Conservation (phyloP, 768 basidiomycete genomes). For the Rhodotorula graminis region DNA sequence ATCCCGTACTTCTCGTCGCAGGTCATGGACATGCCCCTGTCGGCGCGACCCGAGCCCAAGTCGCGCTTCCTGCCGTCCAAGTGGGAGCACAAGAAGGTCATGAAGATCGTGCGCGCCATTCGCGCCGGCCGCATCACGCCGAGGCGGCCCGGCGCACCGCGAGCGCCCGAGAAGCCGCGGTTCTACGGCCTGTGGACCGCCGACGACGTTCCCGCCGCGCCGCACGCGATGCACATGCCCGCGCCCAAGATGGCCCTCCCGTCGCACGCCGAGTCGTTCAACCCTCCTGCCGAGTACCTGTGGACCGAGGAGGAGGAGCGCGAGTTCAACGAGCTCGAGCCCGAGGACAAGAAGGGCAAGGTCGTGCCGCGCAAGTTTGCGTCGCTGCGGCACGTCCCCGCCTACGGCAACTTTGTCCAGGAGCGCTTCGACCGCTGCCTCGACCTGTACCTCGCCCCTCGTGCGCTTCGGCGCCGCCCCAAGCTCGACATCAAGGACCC, state of each 20-base stretch:
- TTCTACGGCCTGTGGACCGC: constrained; percentile 84
- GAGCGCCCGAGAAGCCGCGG: constrained; percentile 57
- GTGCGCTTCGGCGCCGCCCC: constrained; percentile 64
- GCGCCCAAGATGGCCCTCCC: constrained; percentile 88
- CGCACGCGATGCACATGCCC: constrained; percentile 79
- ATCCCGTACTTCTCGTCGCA: constrained; percentile 97
- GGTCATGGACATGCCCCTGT: constrained; percentile 85
- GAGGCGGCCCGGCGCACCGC: constrained; percentile 68
- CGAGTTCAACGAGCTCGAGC: constrained; percentile 74
- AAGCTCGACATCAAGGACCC: constrained; percentile 69
- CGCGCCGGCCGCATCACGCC: constrained; percentile 90
- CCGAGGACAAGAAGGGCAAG: constrained; percentile 82
- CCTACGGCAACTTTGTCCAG: constrained; percentile 83
- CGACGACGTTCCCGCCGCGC: constrained; percentile 53
- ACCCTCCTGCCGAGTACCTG: constrained; percentile 94
- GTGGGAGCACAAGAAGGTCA: constrained; percentile 99
- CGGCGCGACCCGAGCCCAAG: constrained; percentile 88
- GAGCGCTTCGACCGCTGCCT: constrained; percentile 89
- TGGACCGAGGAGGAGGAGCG: constrained; percentile 74
- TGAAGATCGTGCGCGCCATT: constrained; percentile 99
- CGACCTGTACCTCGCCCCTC: constrained; percentile 91
- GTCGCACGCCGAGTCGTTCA: constrained; percentile 93
- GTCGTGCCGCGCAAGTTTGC: constrained; percentile 82
- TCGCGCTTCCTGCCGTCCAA: constrained; percentile 94
- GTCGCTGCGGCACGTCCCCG: constrained; percentile 82